Evolutionary conservation across 495 filamentous ascomycete species (phyloP).

Genomic region (Hypoxylon perforatum): DNA sequence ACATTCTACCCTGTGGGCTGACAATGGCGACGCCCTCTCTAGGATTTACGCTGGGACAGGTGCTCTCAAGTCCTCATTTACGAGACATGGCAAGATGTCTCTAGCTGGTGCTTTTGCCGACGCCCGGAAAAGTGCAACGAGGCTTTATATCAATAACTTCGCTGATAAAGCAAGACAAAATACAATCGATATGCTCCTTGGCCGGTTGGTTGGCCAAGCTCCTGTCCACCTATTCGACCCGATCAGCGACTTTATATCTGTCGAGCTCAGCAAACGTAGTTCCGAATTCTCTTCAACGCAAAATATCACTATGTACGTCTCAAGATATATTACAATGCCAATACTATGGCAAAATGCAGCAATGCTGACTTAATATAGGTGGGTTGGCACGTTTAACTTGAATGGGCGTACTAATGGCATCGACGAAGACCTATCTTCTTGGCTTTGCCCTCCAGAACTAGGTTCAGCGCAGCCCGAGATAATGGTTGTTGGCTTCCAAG

Average conservation of each 20-base stretch:
- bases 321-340: not conserved
- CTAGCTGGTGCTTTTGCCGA: constrained; percentile 94
- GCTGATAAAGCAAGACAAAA: constrained; percentile 91
- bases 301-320: constrained; percentile 60
- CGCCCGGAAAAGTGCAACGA: constrained; percentile 90
- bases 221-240: constrained; percentile 92
- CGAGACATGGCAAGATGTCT: constrained; percentile 96
- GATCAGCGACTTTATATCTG: constrained; percentile 86
- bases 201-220: constrained; percentile 81
- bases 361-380: constrained; percentile 66
- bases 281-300: constrained; percentile 62
- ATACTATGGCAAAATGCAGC: constrained; percentile 46
- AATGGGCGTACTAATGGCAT: constrained; percentile 85
- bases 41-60: constrained; percentile 98
- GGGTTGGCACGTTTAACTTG: constrained; percentile 92
- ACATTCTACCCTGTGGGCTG: constrained; percentile 95
- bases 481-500: constrained; percentile 91
- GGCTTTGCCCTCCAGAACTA: constrained; percentile 73
- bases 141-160: constrained; percentile 97
- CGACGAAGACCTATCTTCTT: constrained; percentile 81
- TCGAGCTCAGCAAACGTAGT: constrained; percentile 74
- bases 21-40: constrained; percentile 94
- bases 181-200: constrained; percentile 91
- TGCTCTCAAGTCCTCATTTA: constrained; percentile 94
- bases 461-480: constrained; percentile 74